Base-by-base conservation (phyloP, 2,329 filamentous ascomycete genomes). In the Stachybotrys echinatus region DNA sequence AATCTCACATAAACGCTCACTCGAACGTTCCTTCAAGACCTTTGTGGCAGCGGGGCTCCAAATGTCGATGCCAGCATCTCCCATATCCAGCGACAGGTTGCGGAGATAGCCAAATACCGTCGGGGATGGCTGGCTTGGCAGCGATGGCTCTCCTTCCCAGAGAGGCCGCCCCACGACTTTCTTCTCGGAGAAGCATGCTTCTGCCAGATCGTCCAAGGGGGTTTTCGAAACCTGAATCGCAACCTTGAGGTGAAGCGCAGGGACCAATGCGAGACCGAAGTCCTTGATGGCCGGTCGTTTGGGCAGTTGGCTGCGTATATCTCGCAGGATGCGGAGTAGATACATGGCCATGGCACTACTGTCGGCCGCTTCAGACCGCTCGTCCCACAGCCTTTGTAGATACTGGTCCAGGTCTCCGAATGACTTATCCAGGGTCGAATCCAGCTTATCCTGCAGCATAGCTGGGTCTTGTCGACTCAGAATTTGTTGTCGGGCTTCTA, bases 41-140 rank as follows among this genome's bases (percentile, higher is more conserved):
- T 59, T 58, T 2, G 92, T 79, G 1, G 88, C 87, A 2, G 75
- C 74, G 3, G 81, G 77, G 48, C 85, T 91, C 92, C 92, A 97
- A 3, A 96, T 67, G 64, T 96, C 92, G 43, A 80, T 74, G 0
- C 92, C 92, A 3, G 79, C 73, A 12, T 76, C 72, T 4, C 79
- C 79, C 89, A 96, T 95, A 5, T 77, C 73, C 44, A 72, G 70
- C 5, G 81, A 80, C 23, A 95, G 62, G 42, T 75, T 75, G 21
- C 83, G 81, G 45, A 96, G 61, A 49, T 95, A 84, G 52, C 78
- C 80, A 62, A 95, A 95, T 0, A 83, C 74, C 19, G 77, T 76
- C 0, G 89, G 84, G 0, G 89, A 92, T 1, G 90, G 90, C 60
- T 94, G 89, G 6, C 83, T 76, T 0, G 92, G 92, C 40, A 96